These are phyloP conservation scores for Solanum bulbocastanum DNA, from an alignment of 257 asterid genomes.

Conservation along the genomic window DNA sequence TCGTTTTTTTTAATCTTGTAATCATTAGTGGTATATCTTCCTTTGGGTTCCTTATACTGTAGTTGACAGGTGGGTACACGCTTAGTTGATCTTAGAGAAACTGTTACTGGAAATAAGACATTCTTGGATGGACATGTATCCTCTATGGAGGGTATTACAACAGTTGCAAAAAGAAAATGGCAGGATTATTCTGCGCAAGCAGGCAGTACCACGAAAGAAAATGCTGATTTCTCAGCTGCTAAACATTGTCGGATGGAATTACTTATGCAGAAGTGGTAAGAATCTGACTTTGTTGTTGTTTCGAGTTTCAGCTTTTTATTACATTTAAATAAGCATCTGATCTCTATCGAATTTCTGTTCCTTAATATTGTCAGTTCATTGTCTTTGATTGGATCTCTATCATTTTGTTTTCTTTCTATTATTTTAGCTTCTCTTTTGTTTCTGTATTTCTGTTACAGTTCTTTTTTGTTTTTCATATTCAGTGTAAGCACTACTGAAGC, in stretches of 20 bases:
- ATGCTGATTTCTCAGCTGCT: constrained; percentile 65
- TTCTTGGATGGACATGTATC: constrained; percentile 65
- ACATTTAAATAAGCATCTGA: background rate
- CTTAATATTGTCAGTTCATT: background rate
- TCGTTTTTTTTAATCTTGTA: background rate
- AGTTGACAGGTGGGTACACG: constrained; percentile 51
- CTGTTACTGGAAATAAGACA: constrained; percentile 41
- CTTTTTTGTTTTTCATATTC: background rate
- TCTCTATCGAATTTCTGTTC: background rate
- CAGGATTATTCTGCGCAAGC: constrained; percentile 54
- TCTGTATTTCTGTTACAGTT: background rate
- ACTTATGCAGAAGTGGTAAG: constrained; percentile 58
- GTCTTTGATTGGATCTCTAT: background rate
- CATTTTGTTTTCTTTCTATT: background rate
- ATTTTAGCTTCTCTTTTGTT: background rate
- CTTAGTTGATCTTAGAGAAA: constrained; percentile 47
- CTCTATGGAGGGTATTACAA: constrained; percentile 51
- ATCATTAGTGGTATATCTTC: background rate
- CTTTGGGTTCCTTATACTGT: background rate
- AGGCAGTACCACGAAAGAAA: constrained; percentile 42
- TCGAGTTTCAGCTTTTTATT: background rate
- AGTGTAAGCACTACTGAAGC: constrained; percentile 52
- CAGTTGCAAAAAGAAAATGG: constrained; percentile 82
- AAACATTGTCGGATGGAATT: constrained; percentile 83
- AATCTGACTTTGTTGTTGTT: background rate